Base-by-base conservation (phyloP, 345 rosid genomes). In the Leavenworthia alabamica region DNA sequence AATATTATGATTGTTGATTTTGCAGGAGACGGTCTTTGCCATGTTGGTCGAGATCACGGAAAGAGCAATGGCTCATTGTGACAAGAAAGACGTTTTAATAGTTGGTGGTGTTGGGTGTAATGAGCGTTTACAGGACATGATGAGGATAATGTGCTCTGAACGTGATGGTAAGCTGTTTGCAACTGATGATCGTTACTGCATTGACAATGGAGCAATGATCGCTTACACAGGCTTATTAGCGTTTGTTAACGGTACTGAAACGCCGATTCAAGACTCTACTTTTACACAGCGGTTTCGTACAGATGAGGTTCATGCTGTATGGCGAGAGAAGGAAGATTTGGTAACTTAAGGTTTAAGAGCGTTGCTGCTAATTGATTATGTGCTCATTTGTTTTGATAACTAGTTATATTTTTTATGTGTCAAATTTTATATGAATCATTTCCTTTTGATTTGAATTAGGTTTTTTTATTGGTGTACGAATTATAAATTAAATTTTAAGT, bases 11-110 rank as follows among this genome's bases (percentile, higher is more conserved):
- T 20, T 60, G 59, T 31, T 42, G 23, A 19, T 43, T 20, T 43
- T 39, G 51, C 74, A 93, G 97, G 96, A 89, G 72, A 89, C 97
- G 0, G 48, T 93, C 37, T 93, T 84, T 41, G 96, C 96, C 1
- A 93, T 89, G 99, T 82, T 93, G 12, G 97, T 89, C 77, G 97
- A 93, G 86, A 93, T 93, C 22, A 93, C 96, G 0, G 97, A 93
- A 66, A 76, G 95, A 29, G 97, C 99, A 3, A 93, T 93, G 99
- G 99, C 99, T 0, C 97, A 93, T 71, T 89, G 99, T 10, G 99
- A 93, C 74, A 82, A 73, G 78, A 89, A 80, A 64, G 97, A 93
- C 26, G 80, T 93, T 73, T 84, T 93, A 35, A 93, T 93, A 36
- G 97, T 93, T 23, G 99, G 95, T 0, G 97, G 99, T 4, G 29